A percentile compares a stretch with the other conserved stretches of the same genome.
phyloP scores from a whole-genome alignment of 495 filamentous ascomycete species.

The Hyaloscypha hepaticicola region DNA sequence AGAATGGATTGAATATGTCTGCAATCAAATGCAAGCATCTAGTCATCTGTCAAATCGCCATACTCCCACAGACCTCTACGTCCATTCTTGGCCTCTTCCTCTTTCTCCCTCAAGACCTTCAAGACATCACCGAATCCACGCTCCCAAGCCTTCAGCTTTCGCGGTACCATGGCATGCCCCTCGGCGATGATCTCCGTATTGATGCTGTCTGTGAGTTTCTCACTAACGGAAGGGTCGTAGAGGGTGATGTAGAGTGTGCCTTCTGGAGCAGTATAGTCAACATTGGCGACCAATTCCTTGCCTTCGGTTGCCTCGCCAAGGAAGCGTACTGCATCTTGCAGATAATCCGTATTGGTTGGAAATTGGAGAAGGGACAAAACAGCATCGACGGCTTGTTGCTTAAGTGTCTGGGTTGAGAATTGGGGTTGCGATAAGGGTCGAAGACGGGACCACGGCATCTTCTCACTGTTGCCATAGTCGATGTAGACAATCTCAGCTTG shows the following conservation, averaged over 20 bases:
- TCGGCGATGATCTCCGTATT: slow-evolving; percentile 82
- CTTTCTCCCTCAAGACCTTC: slow-evolving; percentile 60
- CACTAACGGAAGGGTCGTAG: slow-evolving; percentile 65
- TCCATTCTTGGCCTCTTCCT: slow-evolving; percentile 72
- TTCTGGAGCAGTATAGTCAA: slow-evolving; percentile 74
- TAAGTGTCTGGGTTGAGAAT: slow-evolving; percentile 76
- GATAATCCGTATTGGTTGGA: slow-evolving; percentile 73
- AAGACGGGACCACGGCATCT: slow-evolving; percentile 76
- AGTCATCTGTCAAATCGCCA: slow-evolving; percentile 87
- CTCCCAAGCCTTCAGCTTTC: slow-evolving; percentile 90
- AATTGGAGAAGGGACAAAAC: slow-evolving; percentile 87
- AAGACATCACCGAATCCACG: slow-evolving; percentile 68
- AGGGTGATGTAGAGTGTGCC: slow-evolving; percentile 81
- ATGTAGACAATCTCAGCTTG: slow-evolving; percentile 89
- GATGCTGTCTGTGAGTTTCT: slow-evolving; percentile 63
- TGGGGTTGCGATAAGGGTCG: slow-evolving; percentile 74
- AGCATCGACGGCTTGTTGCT: slow-evolving; percentile 83
- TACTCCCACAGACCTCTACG: slow-evolving; percentile 96
- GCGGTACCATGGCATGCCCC: slow-evolving; percentile 84
- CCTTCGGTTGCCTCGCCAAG: slow-evolving; percentile 65
- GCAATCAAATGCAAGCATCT: background rate
- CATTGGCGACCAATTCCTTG: slow-evolving; percentile 80
- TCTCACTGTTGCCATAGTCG: slow-evolving; percentile 95
- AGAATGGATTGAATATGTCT: background rate
- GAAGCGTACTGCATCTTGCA: slow-evolving; percentile 70